Conservation (phyloP, 768 basidiomycete species). For the Atractiella rhizophila region DNA sequence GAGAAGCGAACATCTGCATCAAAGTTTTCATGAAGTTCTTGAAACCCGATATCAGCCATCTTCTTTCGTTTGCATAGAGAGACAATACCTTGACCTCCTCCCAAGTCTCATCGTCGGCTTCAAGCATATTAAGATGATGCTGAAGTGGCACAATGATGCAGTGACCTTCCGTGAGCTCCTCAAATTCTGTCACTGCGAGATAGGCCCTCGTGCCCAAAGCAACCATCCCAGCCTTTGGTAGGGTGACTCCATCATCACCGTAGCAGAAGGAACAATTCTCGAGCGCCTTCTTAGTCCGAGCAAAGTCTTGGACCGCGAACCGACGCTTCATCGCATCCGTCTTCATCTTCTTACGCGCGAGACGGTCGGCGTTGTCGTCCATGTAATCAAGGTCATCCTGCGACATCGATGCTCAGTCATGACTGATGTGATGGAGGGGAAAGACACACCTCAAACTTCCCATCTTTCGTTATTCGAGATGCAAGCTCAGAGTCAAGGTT, state of each 20-base stretch:
- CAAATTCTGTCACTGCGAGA: conserved; percentile 61
- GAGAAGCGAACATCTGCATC: conserved; percentile 77
- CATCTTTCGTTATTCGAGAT: conserved; percentile 59
- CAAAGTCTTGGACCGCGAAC: conserved; percentile 92
- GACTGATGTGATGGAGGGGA: too few relatives aligned
- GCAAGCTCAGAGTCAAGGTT: conserved; percentile 75
- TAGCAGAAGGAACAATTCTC: conserved; percentile 69
- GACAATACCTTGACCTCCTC: conserved; percentile 64
- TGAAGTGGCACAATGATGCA: conserved; percentile 89
- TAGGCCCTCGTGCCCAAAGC: conserved; percentile 78
- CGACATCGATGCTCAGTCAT: too few relatives aligned
- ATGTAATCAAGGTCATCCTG: conserved; percentile 81
- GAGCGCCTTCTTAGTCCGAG: conserved; percentile 69
- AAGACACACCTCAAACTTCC: conserved; percentile 63
- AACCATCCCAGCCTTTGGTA: conserved; percentile 66
- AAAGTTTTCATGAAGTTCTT: conserved; percentile 71
- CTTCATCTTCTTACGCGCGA: conserved; percentile 84
- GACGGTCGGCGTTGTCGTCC: conserved; percentile 82
- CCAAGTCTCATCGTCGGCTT: conserved; percentile 94
- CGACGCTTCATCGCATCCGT: conserved; percentile 87
- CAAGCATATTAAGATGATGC: conserved; percentile 69
- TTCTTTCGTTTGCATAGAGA: too few relatives aligned
- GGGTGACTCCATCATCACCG: conserved; percentile 32
- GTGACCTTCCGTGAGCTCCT: conserved; percentile 76
- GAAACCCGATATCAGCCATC: neutral